Percentiles rank a stretch among this genome's conserved stretches.
Conservation (phyloP, 257 asterid genomes). For the Dorcoceras hygrometricum region DNA sequence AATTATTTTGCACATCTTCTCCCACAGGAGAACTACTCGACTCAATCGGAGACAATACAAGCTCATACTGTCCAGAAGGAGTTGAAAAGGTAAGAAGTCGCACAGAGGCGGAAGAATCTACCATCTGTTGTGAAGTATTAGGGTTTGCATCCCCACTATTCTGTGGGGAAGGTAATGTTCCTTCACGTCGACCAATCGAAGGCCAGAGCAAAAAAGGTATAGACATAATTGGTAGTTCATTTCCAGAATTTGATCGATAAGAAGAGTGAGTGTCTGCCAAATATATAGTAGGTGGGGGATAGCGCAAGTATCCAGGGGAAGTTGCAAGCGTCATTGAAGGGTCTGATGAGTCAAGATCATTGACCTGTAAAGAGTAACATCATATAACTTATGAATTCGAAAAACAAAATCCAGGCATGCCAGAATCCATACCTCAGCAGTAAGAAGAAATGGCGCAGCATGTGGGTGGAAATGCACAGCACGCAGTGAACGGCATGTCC, state of each 20-base stretch:
- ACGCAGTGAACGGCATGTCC: constrained; percentile 94
- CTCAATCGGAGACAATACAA: constrained; percentile 72
- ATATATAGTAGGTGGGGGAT: constrained; percentile 91
- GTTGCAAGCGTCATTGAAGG: constrained; percentile 89
- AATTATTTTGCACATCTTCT: constrained; percentile 51
- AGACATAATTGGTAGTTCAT: constrained; percentile 73
- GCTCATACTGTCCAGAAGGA: constrained; percentile 94
- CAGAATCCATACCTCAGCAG: constrained; percentile 81
- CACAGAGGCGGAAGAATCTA: constrained; percentile 67
- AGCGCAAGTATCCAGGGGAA: constrained; percentile 77
- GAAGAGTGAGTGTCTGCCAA: constrained; percentile 71
- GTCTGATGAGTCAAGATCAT: constrained; percentile 88
- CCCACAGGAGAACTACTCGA: constrained; percentile 46
- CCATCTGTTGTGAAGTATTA: constrained; percentile 50
- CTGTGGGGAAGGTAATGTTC: constrained; percentile 39
- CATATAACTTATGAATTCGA: constrained; percentile 12
- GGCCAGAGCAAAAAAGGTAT: constrained; percentile 79
- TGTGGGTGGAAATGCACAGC: constrained; percentile 98
- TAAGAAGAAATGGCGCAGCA: constrained; percentile 92
- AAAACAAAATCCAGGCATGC: constrained; percentile 24
- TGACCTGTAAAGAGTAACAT: constrained; percentile 47
- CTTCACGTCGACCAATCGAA: constrained; percentile 55
- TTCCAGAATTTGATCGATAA: constrained; percentile 57
- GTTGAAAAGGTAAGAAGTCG: constrained; percentile 84
- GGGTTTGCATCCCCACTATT: constrained; percentile 41